Conservation (phyloP, 176 grass and related monocot genomes). For the Aegilops umbellulata region DNA sequence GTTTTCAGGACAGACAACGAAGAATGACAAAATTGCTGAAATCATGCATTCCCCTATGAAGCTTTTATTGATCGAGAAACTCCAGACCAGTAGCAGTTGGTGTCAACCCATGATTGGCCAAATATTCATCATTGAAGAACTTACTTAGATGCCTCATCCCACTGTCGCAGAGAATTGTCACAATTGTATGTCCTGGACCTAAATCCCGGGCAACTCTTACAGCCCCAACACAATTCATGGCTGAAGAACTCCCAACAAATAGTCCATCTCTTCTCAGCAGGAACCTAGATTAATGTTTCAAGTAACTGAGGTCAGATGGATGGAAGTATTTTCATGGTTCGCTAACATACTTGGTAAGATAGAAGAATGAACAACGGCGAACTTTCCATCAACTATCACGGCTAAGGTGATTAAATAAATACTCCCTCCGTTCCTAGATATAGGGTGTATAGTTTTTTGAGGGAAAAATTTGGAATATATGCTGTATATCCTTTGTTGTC, state of each 20-base stretch:
- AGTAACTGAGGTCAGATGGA: slow-evolving; percentile 29
- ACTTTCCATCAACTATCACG: background rate
- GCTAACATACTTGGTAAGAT: background rate
- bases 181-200: slow-evolving; percentile 91
- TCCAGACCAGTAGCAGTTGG: slow-evolving; percentile 61
- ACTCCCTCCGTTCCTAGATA: too few relatives aligned
- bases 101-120: slow-evolving; percentile 70
- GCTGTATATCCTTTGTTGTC: too few relatives aligned
- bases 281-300: slow-evolving; percentile 53
- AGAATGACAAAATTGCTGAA: background rate
- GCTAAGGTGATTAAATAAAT: background rate
- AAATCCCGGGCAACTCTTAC: slow-evolving; percentile 73
- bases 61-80: slow-evolving; percentile 49
- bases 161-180: slow-evolving; percentile 89
- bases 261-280: slow-evolving; percentile 90
- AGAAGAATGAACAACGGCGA: background rate
- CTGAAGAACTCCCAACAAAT: slow-evolving; percentile 88
- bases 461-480: too few relatives aligned
- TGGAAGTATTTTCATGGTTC: background rate
- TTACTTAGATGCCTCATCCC: slow-evolving; percentile 95
- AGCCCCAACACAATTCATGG: slow-evolving; percentile 95
- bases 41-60: slow-evolving; percentile 3
- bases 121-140: slow-evolving; percentile 89
- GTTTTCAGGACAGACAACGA: background rate
- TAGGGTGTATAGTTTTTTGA: too few relatives aligned